Evolutionary conservation across 2,329 filamentous ascomycete genomes (phyloP).

Genomic region (Neocatenulostroma microsporum): DNA sequence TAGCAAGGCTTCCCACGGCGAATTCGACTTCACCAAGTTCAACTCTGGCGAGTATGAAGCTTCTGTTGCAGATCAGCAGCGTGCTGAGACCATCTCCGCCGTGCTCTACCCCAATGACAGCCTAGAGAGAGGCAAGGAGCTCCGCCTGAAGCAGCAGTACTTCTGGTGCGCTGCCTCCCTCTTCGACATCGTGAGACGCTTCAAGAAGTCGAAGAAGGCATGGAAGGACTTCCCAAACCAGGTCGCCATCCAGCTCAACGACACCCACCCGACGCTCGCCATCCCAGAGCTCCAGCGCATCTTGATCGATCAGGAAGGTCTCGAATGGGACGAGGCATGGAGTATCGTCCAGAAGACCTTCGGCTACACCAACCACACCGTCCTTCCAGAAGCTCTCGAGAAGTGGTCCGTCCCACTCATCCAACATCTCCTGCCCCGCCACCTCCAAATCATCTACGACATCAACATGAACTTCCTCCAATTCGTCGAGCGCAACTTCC

Average conservation of each 20-base stretch:
- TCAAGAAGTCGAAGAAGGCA: constrained; percentile 90
- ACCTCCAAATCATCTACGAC: constrained; percentile 94
- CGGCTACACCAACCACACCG: constrained; percentile 97
- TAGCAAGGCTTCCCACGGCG: constrained; percentile 90
- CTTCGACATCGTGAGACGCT: constrained; percentile 90
- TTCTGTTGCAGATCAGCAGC: constrained; percentile 95
- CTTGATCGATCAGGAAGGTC: constrained; percentile 76
- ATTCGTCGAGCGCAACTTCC: constrained; percentile 80
- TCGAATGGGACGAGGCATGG: constrained; percentile 94
- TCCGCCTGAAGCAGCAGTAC: constrained; percentile 97
- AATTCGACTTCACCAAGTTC: constrained; percentile 99
- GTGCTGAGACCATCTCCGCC: constrained; percentile 96
- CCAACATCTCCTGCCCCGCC: constrained; percentile 89
- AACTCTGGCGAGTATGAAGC: constrained; percentile 97
- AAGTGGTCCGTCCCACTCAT: constrained; percentile 95
- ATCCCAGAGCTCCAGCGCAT: constrained; percentile 95
- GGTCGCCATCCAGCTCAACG: constrained; percentile 94
- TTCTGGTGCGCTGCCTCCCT: constrained; percentile 98
- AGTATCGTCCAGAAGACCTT: constrained; percentile 60
- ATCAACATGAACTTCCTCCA: constrained; percentile 95
- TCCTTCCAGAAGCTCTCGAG: constrained; percentile 91
- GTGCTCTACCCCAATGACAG: constrained; percentile 98
- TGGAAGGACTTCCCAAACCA: constrained; percentile 93
- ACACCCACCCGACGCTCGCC: constrained; percentile 92
- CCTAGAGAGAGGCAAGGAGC: constrained; percentile 89